Conservation (phyloP, 1,139 yeast genomes). For the Scheffersomyces insectosa region DNA sequence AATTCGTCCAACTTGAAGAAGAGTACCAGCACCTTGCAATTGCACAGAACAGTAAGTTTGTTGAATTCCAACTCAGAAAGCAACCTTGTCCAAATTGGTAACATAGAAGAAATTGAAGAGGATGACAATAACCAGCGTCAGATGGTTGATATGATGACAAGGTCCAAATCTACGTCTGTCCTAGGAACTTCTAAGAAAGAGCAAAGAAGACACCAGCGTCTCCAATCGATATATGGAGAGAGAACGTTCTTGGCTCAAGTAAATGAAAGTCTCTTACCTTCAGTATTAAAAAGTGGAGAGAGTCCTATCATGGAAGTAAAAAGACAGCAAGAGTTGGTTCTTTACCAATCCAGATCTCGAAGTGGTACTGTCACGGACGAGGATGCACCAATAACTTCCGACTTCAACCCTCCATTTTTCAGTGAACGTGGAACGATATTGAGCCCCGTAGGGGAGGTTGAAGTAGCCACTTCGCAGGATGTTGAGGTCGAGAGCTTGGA, state of each 20-base stretch:
- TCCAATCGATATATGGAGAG: conserved; percentile 37
- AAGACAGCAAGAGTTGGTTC: conserved; percentile 20
- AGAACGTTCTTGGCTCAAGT: conserved; percentile 31
- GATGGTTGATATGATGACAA: conserved; percentile 6
- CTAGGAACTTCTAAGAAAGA: conserved; percentile 12
- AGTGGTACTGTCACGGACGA: background rate
- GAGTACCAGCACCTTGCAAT: background rate
- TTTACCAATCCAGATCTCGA: background rate
- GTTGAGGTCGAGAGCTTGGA: background rate
- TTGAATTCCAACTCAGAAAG: conserved; percentile 8
- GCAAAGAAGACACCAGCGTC: conserved; percentile 18
- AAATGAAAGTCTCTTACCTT: conserved; percentile 35
- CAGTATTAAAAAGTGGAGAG: conserved; percentile 36
- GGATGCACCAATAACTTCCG: background rate
- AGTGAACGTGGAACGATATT: conserved; percentile 1
- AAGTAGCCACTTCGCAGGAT: background rate
- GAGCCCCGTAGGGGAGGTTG: conserved; percentile 15
- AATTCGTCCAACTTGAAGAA: conserved; percentile 1
- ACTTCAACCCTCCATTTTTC: background rate
- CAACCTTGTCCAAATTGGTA: conserved; percentile 3
- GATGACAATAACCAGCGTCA: conserved; percentile 6
- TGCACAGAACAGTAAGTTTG: conserved; percentile 9
- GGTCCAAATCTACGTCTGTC: conserved; percentile 30
- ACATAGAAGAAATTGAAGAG: conserved; percentile 9
- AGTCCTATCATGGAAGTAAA: conserved; percentile 32